Base-by-base conservation (phyloP, 2,329 filamentous ascomycete species). In the Leptographium lundbergii region DNA sequence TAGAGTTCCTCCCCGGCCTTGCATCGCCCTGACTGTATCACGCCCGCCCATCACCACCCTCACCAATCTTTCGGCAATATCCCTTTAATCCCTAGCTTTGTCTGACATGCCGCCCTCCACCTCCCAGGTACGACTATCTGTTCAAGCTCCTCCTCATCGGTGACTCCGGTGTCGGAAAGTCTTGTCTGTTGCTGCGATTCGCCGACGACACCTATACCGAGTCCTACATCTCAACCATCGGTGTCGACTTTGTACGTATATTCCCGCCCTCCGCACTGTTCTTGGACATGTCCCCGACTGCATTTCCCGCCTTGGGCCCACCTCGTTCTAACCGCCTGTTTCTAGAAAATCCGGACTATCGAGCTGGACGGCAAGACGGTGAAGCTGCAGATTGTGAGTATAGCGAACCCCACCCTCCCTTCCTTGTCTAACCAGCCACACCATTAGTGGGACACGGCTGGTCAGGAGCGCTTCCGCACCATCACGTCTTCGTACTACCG, bases 131-230 rank as follows among this genome's bases (percentile, higher is more conserved):
- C 88, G 94, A 99, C 75, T 99, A 99, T 77, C 91, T 99, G 72
- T 99, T 99, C 86, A 99, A 99, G 86, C 91, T 99, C 67, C 89
- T 99, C 77, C 92, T 99, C 81, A 99, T 99, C 85, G 94, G 94
- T 77, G 94, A 99, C 76, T 99, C 94, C 75, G 94, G 94, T 85
- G 94, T 99, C 71, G 94, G 94, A 87, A 99, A 99, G 87, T 99
- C 94, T 72, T 99, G 94, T 78, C 76, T 99, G 79, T 82, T 99
- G 67, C 82, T 99, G 73, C 91, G 94, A 79, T 99, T 99, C 72
- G 94, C 94, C 72, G 94, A 96, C 73, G 91, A 96, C 72, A 97
- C 94, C 75, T 99, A 97, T 81, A 99, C 94, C 63, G 94, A 97
- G 80, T 95, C 89, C 74, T 99, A 97, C 81, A 99, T 99, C 79